Conservation (phyloP, 2,329 filamentous ascomycete species). For the Stenocarpella maydis region DNA sequence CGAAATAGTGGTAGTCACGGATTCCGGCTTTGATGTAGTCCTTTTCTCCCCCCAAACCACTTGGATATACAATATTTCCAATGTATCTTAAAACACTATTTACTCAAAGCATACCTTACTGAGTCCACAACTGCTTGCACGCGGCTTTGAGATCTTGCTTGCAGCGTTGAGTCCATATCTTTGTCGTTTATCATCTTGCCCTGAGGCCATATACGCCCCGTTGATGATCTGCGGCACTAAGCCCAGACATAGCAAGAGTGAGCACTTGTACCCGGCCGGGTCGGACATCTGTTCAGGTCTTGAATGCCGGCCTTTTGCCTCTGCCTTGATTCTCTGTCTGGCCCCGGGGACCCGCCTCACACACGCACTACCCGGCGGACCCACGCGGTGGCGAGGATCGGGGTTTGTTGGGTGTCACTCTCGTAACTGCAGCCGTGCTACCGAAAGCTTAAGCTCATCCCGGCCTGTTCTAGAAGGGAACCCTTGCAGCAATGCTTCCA, state of each 20-base stretch:
- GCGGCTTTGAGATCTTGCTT: too few relatives aligned
- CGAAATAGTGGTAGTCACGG: too few relatives aligned
- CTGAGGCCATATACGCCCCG: not conserved
- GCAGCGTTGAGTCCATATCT: not conserved
- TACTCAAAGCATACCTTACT: too few relatives aligned
- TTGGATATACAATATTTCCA: too few relatives aligned
- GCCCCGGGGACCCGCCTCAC: conserved; percentile 9
- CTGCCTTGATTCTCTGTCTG: conserved; percentile 1
- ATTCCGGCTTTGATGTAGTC: too few relatives aligned
- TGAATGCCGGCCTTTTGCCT: not conserved
- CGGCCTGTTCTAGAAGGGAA: conserved; percentile 13
- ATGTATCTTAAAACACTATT: too few relatives aligned
- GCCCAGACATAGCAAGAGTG: not conserved
- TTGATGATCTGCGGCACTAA: not conserved
- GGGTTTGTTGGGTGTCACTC: not conserved
- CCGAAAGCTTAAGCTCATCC: conserved; percentile 26
- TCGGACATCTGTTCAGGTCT: not conserved
- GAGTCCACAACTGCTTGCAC: too few relatives aligned
- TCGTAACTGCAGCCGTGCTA: conserved; percentile 1
- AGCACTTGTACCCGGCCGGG: not conserved
- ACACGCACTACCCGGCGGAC: not conserved
- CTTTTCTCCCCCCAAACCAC: too few relatives aligned
- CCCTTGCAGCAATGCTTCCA: conserved; percentile 3
- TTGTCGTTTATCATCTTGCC: not conserved
- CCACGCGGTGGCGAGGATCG: conserved; percentile 31